phyloP scores from a whole-genome alignment of 1,284 basidiomycete genomes.

The Cryptococcus sp. region DNA sequence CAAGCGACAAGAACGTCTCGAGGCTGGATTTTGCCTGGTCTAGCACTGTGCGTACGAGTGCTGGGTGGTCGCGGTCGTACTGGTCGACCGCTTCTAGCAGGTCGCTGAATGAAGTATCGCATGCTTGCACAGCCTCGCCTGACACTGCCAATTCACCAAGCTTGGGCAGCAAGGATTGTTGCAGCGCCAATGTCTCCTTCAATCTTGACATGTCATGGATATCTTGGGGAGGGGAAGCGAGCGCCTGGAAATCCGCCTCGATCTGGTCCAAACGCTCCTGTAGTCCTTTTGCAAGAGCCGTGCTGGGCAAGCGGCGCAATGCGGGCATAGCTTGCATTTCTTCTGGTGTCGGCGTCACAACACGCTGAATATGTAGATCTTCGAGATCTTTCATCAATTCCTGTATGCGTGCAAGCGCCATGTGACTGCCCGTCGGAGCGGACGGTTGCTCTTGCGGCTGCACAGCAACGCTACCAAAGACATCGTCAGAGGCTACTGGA shows the following conservation, averaged over 20 bases:
- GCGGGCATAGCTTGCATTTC: background rate
- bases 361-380: background rate
- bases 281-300: background rate
- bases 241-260: background rate
- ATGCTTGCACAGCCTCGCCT: constrained; percentile 15
- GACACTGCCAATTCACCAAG: constrained; percentile 22
- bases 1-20: background rate
- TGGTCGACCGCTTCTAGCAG: constrained; percentile 31
- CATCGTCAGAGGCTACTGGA: background rate
- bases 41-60: background rate
- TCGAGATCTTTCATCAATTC: background rate
- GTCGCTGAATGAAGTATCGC: constrained; percentile 27
- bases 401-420: background rate
- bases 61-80: background rate
- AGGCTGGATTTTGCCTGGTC: background rate
- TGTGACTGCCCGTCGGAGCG: background rate
- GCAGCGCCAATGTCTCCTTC: constrained; percentile 1
- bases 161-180: constrained; percentile 4
- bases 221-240: background rate
- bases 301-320: background rate
- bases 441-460: background rate
- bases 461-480: background rate
- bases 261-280: constrained; percentile 2
- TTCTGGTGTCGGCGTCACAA: background rate
- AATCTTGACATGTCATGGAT: background rate